phyloP scores from a whole-genome alignment of 805 yeast genomes.

The Barnettozyma wickerhamii region DNA sequence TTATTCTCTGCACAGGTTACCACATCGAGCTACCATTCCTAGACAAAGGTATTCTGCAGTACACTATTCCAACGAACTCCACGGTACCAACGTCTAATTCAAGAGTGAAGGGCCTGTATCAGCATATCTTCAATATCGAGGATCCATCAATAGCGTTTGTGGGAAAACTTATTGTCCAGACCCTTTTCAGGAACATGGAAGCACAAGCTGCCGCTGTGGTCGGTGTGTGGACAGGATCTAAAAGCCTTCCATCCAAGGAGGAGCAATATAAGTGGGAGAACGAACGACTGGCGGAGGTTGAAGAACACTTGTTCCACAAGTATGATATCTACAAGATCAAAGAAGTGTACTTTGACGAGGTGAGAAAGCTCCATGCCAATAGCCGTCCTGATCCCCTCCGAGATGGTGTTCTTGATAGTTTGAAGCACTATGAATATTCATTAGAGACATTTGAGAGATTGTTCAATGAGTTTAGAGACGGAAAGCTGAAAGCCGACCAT shows the following conservation, averaged over 20 bases:
- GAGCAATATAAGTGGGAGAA: slow-evolving; percentile 36
- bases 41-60: slow-evolving; percentile 23
- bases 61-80: slow-evolving; percentile 22
- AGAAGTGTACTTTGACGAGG: slow-evolving; percentile 27
- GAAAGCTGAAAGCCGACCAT: slow-evolving; percentile 11
- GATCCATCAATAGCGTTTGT: slow-evolving; percentile 44
- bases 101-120: slow-evolving; percentile 38
- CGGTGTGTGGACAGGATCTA: slow-evolving; percentile 48
- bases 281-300: slow-evolving; percentile 21
- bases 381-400: slow-evolving; percentile 31
- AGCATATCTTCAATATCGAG: slow-evolving; percentile 40
- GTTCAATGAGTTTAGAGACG: slow-evolving; percentile 19
- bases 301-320: slow-evolving; percentile 31
- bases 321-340: slow-evolving; percentile 28
- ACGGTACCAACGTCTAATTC: slow-evolving; percentile 23
- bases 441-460: slow-evolving; percentile 18
- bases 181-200: slow-evolving; percentile 48
- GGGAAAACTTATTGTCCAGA: slow-evolving; percentile 37
- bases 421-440: slow-evolving; percentile 13
- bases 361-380: slow-evolving; percentile 26
- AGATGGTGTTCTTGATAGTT: slow-evolving; percentile 15
- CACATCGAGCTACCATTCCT: slow-evolving; percentile 38
- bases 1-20: slow-evolving; percentile 42
- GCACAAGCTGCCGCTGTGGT: slow-evolving; percentile 50
- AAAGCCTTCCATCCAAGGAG: slow-evolving; percentile 34